Evolutionary conservation across 2,329 filamentous ascomycete genomes (phyloP), one percentile per base, ranked within the genome.

Genomic region (Ophiostoma piceae): DNA sequence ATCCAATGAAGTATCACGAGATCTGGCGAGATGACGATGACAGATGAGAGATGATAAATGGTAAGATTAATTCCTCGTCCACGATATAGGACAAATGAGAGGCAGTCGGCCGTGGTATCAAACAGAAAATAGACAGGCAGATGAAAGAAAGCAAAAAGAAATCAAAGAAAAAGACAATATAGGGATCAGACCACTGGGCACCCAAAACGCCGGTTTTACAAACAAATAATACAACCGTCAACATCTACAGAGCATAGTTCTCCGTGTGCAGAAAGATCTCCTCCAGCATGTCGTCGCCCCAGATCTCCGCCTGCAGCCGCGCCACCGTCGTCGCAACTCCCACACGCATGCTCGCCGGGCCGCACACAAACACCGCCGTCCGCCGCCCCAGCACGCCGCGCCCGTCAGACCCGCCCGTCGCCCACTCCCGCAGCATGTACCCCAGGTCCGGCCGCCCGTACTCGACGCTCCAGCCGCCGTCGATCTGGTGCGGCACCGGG

Each of bases 181-280:
- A 16, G 4, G 16, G 43, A 16, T 6, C 43, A 19, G 14, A 16
- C 12, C 41, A 43, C 43, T 19, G 43, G 8, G 16, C 43, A 19
- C 2, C 54, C 54, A 29, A 14, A 22, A 29, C 54, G 22, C 22
- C n/a, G 14, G 11, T 60, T 37, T 51, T 19, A 43, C n/a, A 43
- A 14, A 47, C n/a, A 26, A 57, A 26, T 5, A 22, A 22, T n/a
- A 57, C n/a, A 12, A 3, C 6, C 9, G 9, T 57, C 51, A n/a
- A 32, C 57, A 19, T 12, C 43, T 66, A 97, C 72, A 97, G 83
- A 68, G 93, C 92, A 81, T 97, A 97, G 78, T 97, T 97, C 83
- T 98, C 94, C 3, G 94, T 92, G 81, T 97, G 94, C 78, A 97
- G 79, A 78, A 94, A 97, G 69, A 98, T 91, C 84, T 97, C 94